Evolutionary conservation across 2,329 filamentous ascomycete species (phyloP).

Genomic region (Dryadomyces quercus-mongolicae): DNA sequence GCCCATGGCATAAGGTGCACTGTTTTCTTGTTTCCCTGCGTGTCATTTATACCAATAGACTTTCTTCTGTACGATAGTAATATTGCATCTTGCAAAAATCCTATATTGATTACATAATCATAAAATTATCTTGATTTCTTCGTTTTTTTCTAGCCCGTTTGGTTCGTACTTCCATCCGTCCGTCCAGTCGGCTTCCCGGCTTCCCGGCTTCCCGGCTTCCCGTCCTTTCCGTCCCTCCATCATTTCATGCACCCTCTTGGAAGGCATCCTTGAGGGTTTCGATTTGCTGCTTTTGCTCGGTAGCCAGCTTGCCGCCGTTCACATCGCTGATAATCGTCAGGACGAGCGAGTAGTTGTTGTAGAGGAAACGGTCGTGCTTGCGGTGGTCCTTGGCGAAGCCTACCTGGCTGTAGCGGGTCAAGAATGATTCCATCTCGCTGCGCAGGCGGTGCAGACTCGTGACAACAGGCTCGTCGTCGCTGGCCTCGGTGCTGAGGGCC

Average conservation of each 20-base stretch:
- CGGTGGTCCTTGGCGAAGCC: constrained; percentile 58
- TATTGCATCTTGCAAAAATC: background rate
- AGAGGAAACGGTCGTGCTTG: constrained; percentile 78
- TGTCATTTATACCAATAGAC: background rate
- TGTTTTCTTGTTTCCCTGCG: background rate
- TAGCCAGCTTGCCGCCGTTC: constrained; percentile 53
- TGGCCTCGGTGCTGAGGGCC: constrained; percentile 72
- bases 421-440: constrained; percentile 70
- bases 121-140: background rate
- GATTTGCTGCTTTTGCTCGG: constrained; percentile 66
- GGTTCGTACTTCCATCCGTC: background rate
- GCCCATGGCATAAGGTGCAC: background rate
- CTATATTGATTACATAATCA: background rate
- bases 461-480: constrained; percentile 85
- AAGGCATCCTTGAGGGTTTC: constrained; percentile 50
- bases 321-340: constrained; percentile 79
- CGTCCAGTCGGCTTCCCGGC: no score
- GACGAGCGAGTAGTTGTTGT: constrained; percentile 94
- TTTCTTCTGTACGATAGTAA: background rate
- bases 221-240: background rate
- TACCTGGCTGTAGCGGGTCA: constrained; percentile 63
- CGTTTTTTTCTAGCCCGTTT: background rate
- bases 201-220: background rate
- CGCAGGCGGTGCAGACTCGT: constrained; percentile 67
- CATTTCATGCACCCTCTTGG: constrained; percentile 29